Conservation (phyloP, 1,139 yeast genomes). For the Saccharomycopsis phalli region DNA sequence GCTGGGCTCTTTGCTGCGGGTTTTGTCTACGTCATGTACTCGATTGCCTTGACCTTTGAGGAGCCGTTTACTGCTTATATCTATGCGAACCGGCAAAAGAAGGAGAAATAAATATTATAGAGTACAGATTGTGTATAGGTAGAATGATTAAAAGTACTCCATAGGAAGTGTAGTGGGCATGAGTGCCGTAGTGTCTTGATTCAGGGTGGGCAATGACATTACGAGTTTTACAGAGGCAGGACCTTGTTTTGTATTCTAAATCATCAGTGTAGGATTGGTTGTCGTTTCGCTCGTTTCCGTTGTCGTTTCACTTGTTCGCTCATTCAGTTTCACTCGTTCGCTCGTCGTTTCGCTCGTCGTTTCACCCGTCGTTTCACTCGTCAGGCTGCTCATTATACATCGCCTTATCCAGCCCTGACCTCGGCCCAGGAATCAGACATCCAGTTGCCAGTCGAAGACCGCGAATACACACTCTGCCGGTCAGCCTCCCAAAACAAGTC, state of each 20-base stretch:
- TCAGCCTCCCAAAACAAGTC: slow-evolving; percentile 15
- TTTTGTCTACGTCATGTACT: slow-evolving; percentile 74
- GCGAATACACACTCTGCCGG: slow-evolving; percentile 10
- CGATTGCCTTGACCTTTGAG: slow-evolving; percentile 76
- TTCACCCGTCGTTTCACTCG: not conserved
- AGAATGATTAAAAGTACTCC: not conserved
- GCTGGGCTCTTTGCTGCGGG: slow-evolving; percentile 70
- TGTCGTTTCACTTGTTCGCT: no score
- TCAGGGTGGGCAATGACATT: no score
- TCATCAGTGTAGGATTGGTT: no score
- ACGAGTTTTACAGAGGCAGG: no score
- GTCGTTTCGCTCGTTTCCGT: no score
- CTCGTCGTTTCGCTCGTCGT: no score
- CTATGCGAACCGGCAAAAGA: slow-evolving; percentile 46
- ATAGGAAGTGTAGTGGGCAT: no score
- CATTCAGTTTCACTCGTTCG: no score
- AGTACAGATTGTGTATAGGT: not conserved
- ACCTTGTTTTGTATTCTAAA: no score
- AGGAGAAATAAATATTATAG: slow-evolving; percentile 21
- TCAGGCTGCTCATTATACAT: not conserved
- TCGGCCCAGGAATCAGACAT: not conserved
- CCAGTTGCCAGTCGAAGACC: slow-evolving; percentile 2
- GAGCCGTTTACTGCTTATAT: slow-evolving; percentile 94
- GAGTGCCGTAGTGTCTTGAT: no score
- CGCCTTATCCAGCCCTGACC: no score